These are phyloP conservation scores for Hymenoscyphus fraxineus DNA, from an alignment of 2,329 filamentous ascomycete species.

Conservation along the genomic window DNA sequence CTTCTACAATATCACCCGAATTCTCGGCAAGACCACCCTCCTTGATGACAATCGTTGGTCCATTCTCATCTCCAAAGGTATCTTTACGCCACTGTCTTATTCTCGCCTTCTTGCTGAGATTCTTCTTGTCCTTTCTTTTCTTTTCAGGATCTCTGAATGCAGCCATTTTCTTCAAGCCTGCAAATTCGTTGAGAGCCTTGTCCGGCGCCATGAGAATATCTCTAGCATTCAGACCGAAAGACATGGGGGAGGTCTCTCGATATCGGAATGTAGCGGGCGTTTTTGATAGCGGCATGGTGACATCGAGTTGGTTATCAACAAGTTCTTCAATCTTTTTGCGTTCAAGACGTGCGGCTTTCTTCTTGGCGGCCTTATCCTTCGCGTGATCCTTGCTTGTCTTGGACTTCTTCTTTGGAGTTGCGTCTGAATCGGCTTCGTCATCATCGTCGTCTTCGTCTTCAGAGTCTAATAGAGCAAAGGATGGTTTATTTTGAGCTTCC, in stretches of 20 bases:
- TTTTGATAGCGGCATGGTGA: constrained; percentile 62
- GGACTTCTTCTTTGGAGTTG: constrained; percentile 45
- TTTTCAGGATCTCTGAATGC: constrained; percentile 83
- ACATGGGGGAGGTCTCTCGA: constrained; percentile 85
- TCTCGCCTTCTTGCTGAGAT: constrained; percentile 86
- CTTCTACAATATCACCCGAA: constrained; percentile 37
- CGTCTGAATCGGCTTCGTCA: constrained; percentile 22
- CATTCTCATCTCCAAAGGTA: constrained; percentile 52
- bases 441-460: constrained; percentile 41
- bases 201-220: constrained; percentile 92
- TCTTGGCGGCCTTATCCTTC: constrained; percentile 52
- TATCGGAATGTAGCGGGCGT: constrained; percentile 70
- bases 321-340: constrained; percentile 80
- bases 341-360: constrained; percentile 75
- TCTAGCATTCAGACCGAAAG: constrained; percentile 82
- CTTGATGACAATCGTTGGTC: constrained; percentile 34
- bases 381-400: constrained; percentile 59
- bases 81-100: constrained; percentile 78
- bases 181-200: constrained; percentile 80
- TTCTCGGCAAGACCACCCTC: constrained; percentile 25
- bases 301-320: constrained; percentile 75
- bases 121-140: constrained; percentile 85
- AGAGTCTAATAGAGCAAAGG: constrained; percentile 54
- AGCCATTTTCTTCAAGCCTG: constrained; percentile 90
- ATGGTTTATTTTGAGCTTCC: constrained; percentile 42